phyloP scores from a whole-genome alignment of 2,329 filamentous ascomycete genomes.

The Chaetomium sp. region DNA sequence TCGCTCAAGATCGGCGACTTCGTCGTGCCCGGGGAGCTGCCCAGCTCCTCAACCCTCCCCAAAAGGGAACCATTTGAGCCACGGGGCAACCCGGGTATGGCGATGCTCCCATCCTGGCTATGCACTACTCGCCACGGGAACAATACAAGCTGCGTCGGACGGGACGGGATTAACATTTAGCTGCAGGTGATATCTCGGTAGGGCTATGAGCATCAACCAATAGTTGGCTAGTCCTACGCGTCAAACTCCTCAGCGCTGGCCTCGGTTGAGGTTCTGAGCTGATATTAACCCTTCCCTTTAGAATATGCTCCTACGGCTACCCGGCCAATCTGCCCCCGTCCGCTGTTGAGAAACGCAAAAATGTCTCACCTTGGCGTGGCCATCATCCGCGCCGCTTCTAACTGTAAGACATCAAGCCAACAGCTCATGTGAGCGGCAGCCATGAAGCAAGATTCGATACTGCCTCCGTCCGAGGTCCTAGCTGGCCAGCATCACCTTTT shows the following conservation, averaged over 20 bases:
- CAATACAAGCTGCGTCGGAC: slow-evolving; percentile 2
- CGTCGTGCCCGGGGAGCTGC: slow-evolving; percentile 5
- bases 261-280: background rate
- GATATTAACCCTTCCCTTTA: background rate
- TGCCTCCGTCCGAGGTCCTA: background rate
- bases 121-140: slow-evolving; percentile 11
- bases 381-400: background rate
- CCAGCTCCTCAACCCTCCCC: background rate
- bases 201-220: slow-evolving; percentile 7
- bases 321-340: background rate
- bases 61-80: slow-evolving; percentile 3
- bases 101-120: background rate
- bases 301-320: background rate
- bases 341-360: background rate
- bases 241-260: background rate
- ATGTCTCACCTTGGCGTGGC: slow-evolving; percentile 4
- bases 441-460: background rate
- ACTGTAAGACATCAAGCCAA: slow-evolving; percentile 1
- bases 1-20: slow-evolving; percentile 13
- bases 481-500: background rate
- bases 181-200: slow-evolving; percentile 16
- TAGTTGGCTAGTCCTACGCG: background rate
- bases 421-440: background rate
- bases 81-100: background rate
- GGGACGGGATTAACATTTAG: background rate